Evolutionary conservation across 2,329 filamentous ascomycete genomes (phyloP).

Genomic region (Sporothrix humicola): DNA sequence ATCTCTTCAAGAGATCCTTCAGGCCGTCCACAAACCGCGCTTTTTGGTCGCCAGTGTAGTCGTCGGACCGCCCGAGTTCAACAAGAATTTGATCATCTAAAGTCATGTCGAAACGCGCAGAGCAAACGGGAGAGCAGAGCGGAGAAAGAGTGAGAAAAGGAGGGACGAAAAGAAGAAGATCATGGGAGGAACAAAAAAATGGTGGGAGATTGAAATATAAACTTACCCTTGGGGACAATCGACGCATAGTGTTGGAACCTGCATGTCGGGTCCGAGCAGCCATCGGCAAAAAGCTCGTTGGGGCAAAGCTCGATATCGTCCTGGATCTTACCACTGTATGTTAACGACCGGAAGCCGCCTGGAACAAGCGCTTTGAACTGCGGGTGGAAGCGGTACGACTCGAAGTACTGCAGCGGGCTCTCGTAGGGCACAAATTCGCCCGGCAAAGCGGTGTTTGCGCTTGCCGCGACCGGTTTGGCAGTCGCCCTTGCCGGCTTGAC

Average conservation of each 20-base stretch:
- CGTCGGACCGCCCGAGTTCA: slow-evolving; percentile 70
- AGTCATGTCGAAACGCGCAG: slow-evolving; percentile 40
- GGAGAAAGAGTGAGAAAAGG: slow-evolving; percentile 38
- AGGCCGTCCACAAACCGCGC: slow-evolving; percentile 68
- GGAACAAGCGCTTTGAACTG: slow-evolving; percentile 70
- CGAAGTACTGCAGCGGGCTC: slow-evolving; percentile 82
- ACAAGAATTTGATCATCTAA: slow-evolving; percentile 76
- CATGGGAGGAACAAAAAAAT: slow-evolving; percentile 24
- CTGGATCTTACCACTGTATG: slow-evolving; percentile 91
- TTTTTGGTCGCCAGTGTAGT: slow-evolving; percentile 66
- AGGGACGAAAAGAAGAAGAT: slow-evolving; percentile 44
- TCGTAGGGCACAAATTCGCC: slow-evolving; percentile 66
- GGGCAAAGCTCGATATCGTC: slow-evolving; percentile 75
- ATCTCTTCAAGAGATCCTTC: slow-evolving; percentile 63
- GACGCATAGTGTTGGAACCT: slow-evolving; percentile 78
- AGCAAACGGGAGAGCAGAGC: slow-evolving; percentile 36
- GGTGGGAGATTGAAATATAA: slow-evolving; percentile 22
- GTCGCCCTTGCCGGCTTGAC: neutral
- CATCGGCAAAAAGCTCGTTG: slow-evolving; percentile 70
- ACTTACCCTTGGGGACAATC: slow-evolving; percentile 78
- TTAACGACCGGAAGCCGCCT: slow-evolving; percentile 85
- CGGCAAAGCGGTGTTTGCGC: neutral
- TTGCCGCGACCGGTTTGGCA: neutral
- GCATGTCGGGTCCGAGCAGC: slow-evolving; percentile 74
- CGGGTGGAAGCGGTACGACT: slow-evolving; percentile 88